Base-by-base conservation (phyloP, 805 yeast genomes). In the Danielia reshetovae region DNA sequence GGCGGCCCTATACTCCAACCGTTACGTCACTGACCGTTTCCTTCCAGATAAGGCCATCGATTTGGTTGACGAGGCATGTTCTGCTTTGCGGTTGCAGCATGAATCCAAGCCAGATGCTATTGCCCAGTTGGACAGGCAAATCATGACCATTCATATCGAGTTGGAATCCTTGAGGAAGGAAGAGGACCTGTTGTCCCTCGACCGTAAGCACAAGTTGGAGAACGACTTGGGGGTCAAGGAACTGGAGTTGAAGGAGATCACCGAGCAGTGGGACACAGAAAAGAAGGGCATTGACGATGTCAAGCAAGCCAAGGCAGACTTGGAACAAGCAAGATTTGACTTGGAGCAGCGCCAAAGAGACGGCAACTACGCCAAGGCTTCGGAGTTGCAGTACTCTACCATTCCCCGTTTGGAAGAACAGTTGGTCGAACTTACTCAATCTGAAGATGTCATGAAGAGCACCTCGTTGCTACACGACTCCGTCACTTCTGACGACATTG, bases 31-130 rank as follows among this genome's bases (percentile, higher is more conserved):
- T 3, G 97, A 90, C 57, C 65, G 97, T 36, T 88, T 79, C 51
- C 65, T 90, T 24, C 98, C 98, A 1, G 98, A 90, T 55, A 90
- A 90, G 65, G 97, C 97, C 14, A 90, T 90, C 46, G 98, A 90
- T 60, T 72, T 90, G 46, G 93, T 90, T 2, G 98, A 90, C 62
- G 98, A 90, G 56, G 97, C 97, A 0, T 89, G 97, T 64, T 93
- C 97, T 3, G 95, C 95, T 0, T 69, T 90, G 39, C 71, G 98
- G 45, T 68, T 90, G 39, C 98, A 90, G 60, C 97, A 93, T 57
- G 98, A 90, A 62, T 87, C 96, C 2, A 89, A 88, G 56, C 98
- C 98, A 0, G 98, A 90, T 54, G 86, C 89, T 2, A 85, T 93
- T 35, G 90, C 88, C 51, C 85, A 81, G 30, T 69, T 90, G 39